Evolutionary conservation across 225 moss, liverwort and hornwort genomes (phyloP).

Genomic region (Ulota crispa): DNA sequence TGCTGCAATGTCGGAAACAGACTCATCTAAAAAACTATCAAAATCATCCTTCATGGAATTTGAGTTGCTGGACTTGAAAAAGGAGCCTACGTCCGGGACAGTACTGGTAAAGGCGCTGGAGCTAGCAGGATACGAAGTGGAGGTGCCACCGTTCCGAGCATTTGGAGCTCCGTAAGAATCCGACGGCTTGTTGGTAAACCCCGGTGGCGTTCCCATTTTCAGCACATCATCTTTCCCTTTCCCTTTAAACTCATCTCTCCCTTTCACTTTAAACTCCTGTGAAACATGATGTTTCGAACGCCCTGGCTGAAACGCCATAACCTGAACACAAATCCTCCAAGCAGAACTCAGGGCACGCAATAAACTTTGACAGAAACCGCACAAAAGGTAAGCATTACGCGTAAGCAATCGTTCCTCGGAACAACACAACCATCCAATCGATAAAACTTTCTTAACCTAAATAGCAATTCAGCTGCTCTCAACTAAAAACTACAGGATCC

Average conservation of each 20-base stretch:
- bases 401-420: background rate
- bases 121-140: slow-evolving; percentile 19
- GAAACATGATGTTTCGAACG: slow-evolving; percentile 24
- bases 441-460: background rate
- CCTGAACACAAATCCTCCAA: slow-evolving; percentile 22
- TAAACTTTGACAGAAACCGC: background rate
- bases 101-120: slow-evolving; percentile 7
- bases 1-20: slow-evolving; percentile 24
- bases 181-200: slow-evolving; percentile 21
- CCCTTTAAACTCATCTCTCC: slow-evolving; percentile 21
- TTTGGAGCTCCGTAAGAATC: slow-evolving; percentile 20
- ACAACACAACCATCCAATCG: background rate
- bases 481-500: slow-evolving; percentile 16
- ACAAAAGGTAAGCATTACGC: background rate
- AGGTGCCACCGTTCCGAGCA: slow-evolving; percentile 13
- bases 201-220: slow-evolving; percentile 33
- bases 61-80: slow-evolving; percentile 15
- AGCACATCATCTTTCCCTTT: slow-evolving; percentile 27
- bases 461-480: slow-evolving; percentile 17
- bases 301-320: slow-evolving; percentile 31
- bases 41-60: slow-evolving; percentile 38
- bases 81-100: slow-evolving; percentile 31
- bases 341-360: background rate
- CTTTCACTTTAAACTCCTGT: slow-evolving; percentile 38
- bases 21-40: slow-evolving; percentile 56